Conservation (phyloP, 768 basidiomycete genomes). For the Tephrocybe sp. region DNA sequence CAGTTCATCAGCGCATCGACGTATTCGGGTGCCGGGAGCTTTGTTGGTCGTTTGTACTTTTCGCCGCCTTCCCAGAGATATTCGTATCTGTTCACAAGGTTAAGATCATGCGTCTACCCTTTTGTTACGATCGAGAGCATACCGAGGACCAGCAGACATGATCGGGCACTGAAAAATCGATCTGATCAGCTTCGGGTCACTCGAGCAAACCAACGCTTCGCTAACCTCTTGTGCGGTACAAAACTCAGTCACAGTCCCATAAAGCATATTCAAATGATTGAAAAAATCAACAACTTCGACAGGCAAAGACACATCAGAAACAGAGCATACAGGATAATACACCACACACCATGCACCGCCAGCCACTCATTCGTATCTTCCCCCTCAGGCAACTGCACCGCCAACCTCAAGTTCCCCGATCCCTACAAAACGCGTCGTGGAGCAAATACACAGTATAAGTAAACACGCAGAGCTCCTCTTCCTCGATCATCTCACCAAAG, state of each 20-base stretch:
- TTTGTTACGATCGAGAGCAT: constrained; percentile 19
- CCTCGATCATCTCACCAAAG: constrained; percentile 56
- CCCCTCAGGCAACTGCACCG: constrained; percentile 93
- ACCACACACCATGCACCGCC: constrained; percentile 90
- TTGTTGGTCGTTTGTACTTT: constrained; percentile 87
- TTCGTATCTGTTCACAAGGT: constrained; percentile 63
- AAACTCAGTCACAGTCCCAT: constrained; percentile 97
- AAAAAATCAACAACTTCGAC: constrained; percentile 94
- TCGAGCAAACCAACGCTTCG: constrained; percentile 16
- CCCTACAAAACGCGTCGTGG: constrained; percentile 56
- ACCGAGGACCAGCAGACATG: constrained; percentile 96
- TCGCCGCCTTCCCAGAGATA: constrained; percentile 94
- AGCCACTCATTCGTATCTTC: constrained; percentile 99
- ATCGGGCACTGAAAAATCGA: constrained; percentile 73
- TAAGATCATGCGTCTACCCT: not conserved
- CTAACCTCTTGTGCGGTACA: constrained; percentile 93
- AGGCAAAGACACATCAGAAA: constrained; percentile 3
- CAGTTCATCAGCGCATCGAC: constrained; percentile 99
- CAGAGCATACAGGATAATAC: not conserved
- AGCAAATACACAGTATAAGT: too few relatives aligned
- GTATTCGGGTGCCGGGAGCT: constrained; percentile 93
- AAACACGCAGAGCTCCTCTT: not conserved
- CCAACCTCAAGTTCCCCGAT: constrained; percentile 90
- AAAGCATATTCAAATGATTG: constrained; percentile 99
- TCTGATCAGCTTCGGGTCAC: not conserved